Conservation (phyloP, 345 rosid genomes). For the Gossypioides kirkii region DNA sequence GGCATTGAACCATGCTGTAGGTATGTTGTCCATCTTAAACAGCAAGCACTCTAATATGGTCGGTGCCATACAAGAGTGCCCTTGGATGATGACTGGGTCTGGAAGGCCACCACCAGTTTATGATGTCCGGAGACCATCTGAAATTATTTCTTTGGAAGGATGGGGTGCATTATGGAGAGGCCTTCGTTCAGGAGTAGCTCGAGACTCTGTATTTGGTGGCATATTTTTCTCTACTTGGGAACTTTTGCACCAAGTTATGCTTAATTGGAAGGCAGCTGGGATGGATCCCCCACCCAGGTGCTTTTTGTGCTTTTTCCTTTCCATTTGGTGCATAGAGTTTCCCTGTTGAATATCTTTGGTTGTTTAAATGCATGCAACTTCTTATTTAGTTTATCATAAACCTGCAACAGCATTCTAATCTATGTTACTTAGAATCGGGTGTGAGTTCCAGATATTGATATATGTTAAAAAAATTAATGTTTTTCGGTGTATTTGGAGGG, state of each 20-base stretch:
- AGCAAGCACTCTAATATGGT: conserved; percentile 59
- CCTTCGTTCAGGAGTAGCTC: conserved; percentile 60
- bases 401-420: not conserved
- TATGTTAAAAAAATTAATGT: not conserved
- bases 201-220: conserved; percentile 74
- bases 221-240: conserved; percentile 89
- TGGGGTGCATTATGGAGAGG: conserved; percentile 78
- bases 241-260: conserved; percentile 62
- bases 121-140: conserved; percentile 55
- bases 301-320: conserved; percentile 1
- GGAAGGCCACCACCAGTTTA: conserved; percentile 77
- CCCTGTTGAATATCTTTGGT: not conserved
- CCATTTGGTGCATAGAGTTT: not conserved
- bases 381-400: not conserved
- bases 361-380: not conserved
- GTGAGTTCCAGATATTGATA: not conserved
- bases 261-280: conserved; percentile 80
- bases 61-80: conserved; percentile 66
- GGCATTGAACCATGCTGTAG: conserved; percentile 52
- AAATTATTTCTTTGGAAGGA: conserved; percentile 79
- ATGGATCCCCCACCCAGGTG: conserved; percentile 86
- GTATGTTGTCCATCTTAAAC: conserved; percentile 68
- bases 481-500: not conserved
- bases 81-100: conserved; percentile 96
- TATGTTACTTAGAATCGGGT: not conserved